Base-by-base conservation (phyloP, 345 rosid genomes). In the Cardiospermum halicacabum region DNA sequence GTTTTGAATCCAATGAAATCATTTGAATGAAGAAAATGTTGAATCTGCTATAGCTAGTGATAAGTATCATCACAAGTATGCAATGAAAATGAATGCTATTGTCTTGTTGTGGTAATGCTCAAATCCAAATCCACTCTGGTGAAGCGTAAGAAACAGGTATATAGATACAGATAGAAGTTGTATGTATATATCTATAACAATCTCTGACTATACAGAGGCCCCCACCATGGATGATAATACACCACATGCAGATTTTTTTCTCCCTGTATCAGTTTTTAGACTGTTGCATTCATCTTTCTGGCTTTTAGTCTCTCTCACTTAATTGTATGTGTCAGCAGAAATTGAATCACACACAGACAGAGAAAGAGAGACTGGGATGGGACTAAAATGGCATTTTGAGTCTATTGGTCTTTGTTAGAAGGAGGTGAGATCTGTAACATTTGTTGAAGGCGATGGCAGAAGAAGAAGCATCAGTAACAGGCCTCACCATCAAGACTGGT, bases 241-340 rank as follows among this genome's bases (percentile, higher is more conserved):
- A 82, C 82, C 96, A 85, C 92, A 84, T 81, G 89, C 88, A 79
- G 85, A 66, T 82, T 59, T 78, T 66, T 78, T n/a, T n/a, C n/a
- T 66, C n/a, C 42, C 69, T 60, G 74, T 34, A 54, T 66, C 74
- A 67, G 58, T 69, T 18, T 62, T 70, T 57, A 67, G 62, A 78
- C 90, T 84, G 84, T 84, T 85, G 88, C 83, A 89, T 89, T 87
- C 93, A 79, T 75, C 67, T 72, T n/a, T 68, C 82, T 78, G 80
- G 73, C 80, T 57, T n/a, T n/a, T 47, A 57, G 58, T 63, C 77
- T 60, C 69, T 63, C 25, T 67, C 75, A 72, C 75, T 77, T 72
- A 28, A 70, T 78, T 75, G 60, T 56, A 72, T 70, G 75, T 71
- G 76, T 78, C 87, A 66, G 77, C 54, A 71, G 27, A 65, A 72